phyloP scores from a whole-genome alignment of 2,329 filamentous ascomycete genomes.

The Monilinia laxa region DNA sequence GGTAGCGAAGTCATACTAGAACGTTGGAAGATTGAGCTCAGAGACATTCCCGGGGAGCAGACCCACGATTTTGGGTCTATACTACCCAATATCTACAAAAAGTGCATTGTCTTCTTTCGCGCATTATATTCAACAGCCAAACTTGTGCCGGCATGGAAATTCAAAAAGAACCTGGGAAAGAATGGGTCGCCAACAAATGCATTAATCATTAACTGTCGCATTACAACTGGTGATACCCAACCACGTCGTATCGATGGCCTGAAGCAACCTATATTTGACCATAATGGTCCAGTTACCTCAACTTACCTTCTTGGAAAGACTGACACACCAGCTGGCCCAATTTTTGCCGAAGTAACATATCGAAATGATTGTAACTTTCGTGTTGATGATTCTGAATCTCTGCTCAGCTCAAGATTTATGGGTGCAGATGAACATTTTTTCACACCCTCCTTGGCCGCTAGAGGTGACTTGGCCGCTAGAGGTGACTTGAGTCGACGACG shows the following conservation, averaged over 20 bases:
- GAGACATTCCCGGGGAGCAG: conserved; percentile 53
- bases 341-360: conserved; percentile 80
- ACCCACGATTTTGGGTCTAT: conserved; percentile 58
- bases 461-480: conserved; percentile 39
- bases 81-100: conserved; percentile 92
- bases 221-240: conserved; percentile 58
- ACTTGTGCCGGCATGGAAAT: conserved; percentile 83
- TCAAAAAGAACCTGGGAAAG: conserved; percentile 70
- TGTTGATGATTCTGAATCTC: conserved; percentile 84
- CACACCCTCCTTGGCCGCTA: conserved; percentile 64
- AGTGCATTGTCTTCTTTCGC: conserved; percentile 91
- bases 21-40: conserved; percentile 84
- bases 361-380: conserved; percentile 87
- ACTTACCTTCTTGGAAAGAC: conserved; percentile 80
- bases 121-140: conserved; percentile 81
- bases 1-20: conserved; percentile 74
- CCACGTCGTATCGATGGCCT: conserved; percentile 65
- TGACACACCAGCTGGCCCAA: conserved; percentile 80
- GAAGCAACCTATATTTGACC: conserved; percentile 66
- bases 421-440: conserved; percentile 87
- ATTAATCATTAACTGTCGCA: conserved; percentile 77
- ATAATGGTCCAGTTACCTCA: conserved; percentile 62
- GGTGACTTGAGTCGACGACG: conserved; percentile 42
- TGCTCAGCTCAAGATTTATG: conserved; percentile 91
- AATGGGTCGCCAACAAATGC: conserved; percentile 59